Base-by-base conservation (phyloP, 169 alveolate genomes). In the Eimeria brunetti region DNA sequence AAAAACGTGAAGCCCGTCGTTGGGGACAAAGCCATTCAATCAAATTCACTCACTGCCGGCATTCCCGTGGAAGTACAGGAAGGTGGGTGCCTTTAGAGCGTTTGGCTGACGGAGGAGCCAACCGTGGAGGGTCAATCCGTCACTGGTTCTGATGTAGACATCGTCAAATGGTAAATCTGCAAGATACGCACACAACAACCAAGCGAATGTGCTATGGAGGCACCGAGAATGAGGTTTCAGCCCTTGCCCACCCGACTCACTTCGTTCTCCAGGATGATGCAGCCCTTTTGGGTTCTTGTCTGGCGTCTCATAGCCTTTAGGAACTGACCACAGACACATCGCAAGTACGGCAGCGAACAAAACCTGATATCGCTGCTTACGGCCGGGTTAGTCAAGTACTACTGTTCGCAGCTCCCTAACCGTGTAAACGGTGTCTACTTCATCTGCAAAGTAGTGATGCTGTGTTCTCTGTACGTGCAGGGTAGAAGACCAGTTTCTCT, bases 21-120 rank as follows among this genome's bases (percentile, higher is more conserved):
- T 18, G 3, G 6, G 46, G 80, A 14, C 36, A 69, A 0, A 69
- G 51, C 12, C 24, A 33, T 36, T 38, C 20, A 71, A 36, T 36
- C 18, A 38, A 71, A 36, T 84, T 33, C 24, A 12, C 94, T 56
- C 53, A 86, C 96, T 94, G 53, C 96, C 96, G 27, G 96, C 96
- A 60, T 94, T 94, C 60, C 95, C 96, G 53, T 94, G 96, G 38
- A 94, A 94, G 73, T 81, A 94, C 16, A 94, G 84, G 60, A 94
- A n/a, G 60, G 96, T 94, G 22, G 96, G 96, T n/a, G 89, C 94
- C 36, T 84, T 78, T 30, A 27, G 86, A 14, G 95, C 91, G 20
- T 36, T 84, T 53, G 86, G 71, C 89, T 83, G 94, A 41, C 78
- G 64, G 30, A 83, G 58, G 22, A 94, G 89, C 94, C 94, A 94